Evolutionary conservation across 129 eudicot species (phyloP).

Genomic region (Artemisia tridentata): DNA sequence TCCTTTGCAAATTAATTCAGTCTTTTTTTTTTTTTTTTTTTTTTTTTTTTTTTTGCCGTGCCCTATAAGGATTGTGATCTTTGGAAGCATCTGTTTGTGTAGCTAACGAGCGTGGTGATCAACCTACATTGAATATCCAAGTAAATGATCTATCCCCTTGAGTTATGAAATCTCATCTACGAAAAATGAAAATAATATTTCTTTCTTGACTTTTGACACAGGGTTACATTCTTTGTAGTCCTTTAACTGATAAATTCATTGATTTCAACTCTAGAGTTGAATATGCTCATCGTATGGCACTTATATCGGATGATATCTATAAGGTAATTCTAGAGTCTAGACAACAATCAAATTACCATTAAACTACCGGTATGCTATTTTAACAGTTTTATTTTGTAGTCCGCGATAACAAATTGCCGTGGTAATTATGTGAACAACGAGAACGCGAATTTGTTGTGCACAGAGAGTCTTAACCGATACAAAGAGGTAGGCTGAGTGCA

Average conservation of each 20-base stretch:
- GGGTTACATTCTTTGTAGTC: slow-evolving; percentile 43
- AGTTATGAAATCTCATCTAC: background rate
- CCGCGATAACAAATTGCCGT: slow-evolving; percentile 24
- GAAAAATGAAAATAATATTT: background rate
- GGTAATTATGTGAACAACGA: slow-evolving; percentile 26
- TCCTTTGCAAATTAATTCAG: background rate
- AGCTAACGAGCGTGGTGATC: slow-evolving; percentile 36
- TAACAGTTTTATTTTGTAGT: slow-evolving; percentile 7
- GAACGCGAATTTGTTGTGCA: slow-evolving; percentile 17
- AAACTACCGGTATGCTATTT: background rate
- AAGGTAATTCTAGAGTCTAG: background rate
- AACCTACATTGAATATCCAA: slow-evolving; percentile 34
- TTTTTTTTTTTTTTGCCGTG: background rate
- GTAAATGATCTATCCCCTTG: background rate
- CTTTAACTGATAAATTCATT: slow-evolving; percentile 30
- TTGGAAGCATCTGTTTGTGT: slow-evolving; percentile 1
- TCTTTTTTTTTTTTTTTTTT: background rate
- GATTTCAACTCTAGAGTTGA: slow-evolving; percentile 37
- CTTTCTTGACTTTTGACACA: slow-evolving; percentile 5
- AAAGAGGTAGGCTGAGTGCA: slow-evolving; percentile 23
- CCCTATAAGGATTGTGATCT: background rate
- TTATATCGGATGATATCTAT: slow-evolving; percentile 37
- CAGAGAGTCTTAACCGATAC: slow-evolving; percentile 21
- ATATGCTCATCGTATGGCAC: slow-evolving; percentile 39
- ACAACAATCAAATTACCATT: background rate